phyloP scores from a whole-genome alignment of 2,329 filamentous ascomycete genomes.

The Fusarium hainanense region DNA sequence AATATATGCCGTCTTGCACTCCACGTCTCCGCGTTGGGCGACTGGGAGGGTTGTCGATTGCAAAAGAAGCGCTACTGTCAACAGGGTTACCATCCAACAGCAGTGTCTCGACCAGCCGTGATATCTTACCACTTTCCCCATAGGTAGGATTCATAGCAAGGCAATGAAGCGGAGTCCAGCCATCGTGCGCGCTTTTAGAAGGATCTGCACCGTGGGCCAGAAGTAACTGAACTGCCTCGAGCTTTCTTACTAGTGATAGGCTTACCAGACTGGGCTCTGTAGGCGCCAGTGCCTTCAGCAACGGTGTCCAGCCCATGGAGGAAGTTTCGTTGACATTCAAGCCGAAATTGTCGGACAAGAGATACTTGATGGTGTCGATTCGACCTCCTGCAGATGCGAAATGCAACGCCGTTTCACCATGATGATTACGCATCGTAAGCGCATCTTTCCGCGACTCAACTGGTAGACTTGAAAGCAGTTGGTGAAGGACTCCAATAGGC shows the following conservation, averaged over 20 bases:
- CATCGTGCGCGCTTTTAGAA: background rate
- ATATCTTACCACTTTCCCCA: background rate
- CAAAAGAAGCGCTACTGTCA: background rate
- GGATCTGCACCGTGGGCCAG: background rate
- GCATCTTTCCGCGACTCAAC: background rate
- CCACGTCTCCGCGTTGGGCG: background rate
- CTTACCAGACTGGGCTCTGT: background rate
- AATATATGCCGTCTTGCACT: accelerated
- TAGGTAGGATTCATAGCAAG: background rate
- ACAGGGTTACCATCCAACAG: background rate
- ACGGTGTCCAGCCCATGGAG: background rate
- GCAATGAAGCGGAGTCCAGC: background rate
- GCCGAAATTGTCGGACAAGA: background rate
- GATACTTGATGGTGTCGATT: background rate
- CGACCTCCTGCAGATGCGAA: background rate
- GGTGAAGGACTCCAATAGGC: background rate
- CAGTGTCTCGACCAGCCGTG: background rate
- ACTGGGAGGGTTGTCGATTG: background rate
- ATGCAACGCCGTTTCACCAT: background rate
- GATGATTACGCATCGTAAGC: background rate
- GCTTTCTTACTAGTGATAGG: accelerated
- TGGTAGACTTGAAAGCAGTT: background rate
- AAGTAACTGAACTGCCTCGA: background rate
- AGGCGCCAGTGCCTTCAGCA: background rate
- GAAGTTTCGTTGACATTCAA: background rate